These are phyloP conservation scores for Aspergillus puulaauensis DNA, from an alignment of 2,329 filamentous ascomycete genomes.

Conservation along the genomic window DNA sequence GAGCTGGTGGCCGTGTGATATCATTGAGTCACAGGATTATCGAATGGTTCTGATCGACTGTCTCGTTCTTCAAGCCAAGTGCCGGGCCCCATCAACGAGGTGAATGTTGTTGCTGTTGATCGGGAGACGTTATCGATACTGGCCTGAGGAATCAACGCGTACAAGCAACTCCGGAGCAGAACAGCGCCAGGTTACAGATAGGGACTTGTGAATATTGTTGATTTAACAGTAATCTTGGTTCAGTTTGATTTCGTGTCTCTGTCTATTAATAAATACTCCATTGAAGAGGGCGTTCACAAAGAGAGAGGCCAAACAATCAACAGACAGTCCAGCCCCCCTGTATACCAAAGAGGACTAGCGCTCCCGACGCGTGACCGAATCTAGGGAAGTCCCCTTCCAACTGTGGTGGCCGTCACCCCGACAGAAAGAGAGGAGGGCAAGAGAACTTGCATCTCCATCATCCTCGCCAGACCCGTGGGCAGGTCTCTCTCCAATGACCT, in stretches of 20 bases:
- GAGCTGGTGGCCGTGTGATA: constrained; percentile 1
- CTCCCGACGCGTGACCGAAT: constrained; percentile 38
- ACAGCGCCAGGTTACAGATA: background rate
- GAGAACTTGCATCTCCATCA: constrained; percentile 7
- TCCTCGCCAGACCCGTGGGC: constrained; percentile 25
- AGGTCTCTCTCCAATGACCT: constrained; percentile 25
- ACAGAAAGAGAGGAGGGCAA: constrained; percentile 9
- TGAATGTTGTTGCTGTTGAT: constrained; percentile 4
- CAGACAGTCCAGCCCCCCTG: constrained; percentile 16
- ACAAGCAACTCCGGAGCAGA: background rate
- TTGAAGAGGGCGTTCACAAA: background rate
- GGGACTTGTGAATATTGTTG: too few species aligned
- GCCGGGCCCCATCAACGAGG: background rate
- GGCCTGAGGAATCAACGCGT: constrained; percentile 8
- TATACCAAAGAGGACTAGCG: constrained; percentile 32
- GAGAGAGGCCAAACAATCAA: constrained; percentile 2
- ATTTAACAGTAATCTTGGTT: background rate
- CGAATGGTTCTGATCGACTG: background rate
- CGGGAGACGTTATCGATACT: constrained; percentile 1
- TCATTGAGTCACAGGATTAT: background rate
- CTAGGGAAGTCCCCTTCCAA: constrained; percentile 29
- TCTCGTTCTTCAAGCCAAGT: background rate
- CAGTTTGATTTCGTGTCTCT: background rate
- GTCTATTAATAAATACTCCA: constrained; percentile 5
- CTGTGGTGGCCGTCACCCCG: constrained; percentile 20